Conservation (phyloP, 208 protist species). For the Trypanosoma theileri region DNA sequence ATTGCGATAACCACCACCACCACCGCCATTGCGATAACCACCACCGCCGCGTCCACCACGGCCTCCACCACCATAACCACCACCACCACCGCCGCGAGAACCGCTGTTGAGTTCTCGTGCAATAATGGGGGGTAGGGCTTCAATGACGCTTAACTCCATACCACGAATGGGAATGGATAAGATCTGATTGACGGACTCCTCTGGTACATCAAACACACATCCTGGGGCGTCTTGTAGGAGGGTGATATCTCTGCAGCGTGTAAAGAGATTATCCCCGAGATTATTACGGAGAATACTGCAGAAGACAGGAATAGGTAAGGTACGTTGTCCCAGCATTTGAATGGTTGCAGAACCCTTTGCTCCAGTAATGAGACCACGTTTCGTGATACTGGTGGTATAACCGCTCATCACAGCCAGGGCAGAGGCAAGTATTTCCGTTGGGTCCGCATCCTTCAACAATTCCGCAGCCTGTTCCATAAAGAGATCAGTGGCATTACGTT, state of each 20-base stretch:
- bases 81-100: conserved; percentile 38
- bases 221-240: conserved; percentile 85
- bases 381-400: conserved; percentile 87
- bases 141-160: conserved; percentile 68
- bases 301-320: conserved; percentile 78
- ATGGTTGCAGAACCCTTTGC: conserved; percentile 72
- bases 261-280: conserved; percentile 79
- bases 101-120: conserved; percentile 67
- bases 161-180: conserved; percentile 60
- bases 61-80: conserved; percentile 26
- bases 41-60: conserved; percentile 30
- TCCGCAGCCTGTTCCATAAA: conserved; percentile 89
- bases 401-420: conserved; percentile 91
- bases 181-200: conserved; percentile 62
- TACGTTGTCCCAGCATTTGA: conserved; percentile 68
- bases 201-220: conserved; percentile 88
- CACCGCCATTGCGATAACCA: conserved; percentile 17
- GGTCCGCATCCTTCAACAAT: conserved; percentile 87
- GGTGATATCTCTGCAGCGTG: conserved; percentile 79
- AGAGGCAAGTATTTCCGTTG: conserved; percentile 82
- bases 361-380: conserved; percentile 81
- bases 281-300: conserved; percentile 88
- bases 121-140: conserved; percentile 82
- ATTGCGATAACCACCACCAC: conserved; percentile 23
- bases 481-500: conserved; percentile 76